Conservation (phyloP, 768 basidiomycete genomes). For the Lactifluus volemus region DNA sequence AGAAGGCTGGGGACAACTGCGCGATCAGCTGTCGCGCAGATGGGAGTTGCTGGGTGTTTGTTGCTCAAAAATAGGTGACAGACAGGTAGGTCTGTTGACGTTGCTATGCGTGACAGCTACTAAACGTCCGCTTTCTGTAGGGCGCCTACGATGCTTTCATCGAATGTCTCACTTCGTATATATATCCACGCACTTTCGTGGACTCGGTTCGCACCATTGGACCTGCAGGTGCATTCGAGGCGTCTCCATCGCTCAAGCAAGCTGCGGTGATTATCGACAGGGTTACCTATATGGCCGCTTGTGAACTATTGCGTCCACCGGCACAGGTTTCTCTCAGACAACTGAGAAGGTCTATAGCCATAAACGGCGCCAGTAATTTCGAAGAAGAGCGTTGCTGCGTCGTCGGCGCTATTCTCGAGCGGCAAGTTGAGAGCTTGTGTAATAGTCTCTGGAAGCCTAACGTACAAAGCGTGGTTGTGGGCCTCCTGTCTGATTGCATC, state of each 20-base stretch:
- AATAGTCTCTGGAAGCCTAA: slow-evolving; percentile 50
- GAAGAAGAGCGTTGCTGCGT: slow-evolving; percentile 23
- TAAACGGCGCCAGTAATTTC: background rate
- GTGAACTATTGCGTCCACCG: slow-evolving; percentile 52
- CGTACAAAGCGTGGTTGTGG: slow-evolving; percentile 32
- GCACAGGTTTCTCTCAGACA: slow-evolving; percentile 39
- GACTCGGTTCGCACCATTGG: slow-evolving; percentile 16
- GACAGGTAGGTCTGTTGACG: slow-evolving; percentile 42
- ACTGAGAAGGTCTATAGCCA: slow-evolving; percentile 2
- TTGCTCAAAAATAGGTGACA: slow-evolving; percentile 67
- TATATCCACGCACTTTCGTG: slow-evolving; percentile 20
- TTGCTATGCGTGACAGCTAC: background rate
- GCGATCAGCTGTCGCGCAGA: slow-evolving; percentile 57
- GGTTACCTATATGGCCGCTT: slow-evolving; percentile 55
- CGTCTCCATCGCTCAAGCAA: slow-evolving; percentile 40
- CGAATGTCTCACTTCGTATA: slow-evolving; percentile 25
- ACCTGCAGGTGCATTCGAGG: slow-evolving; percentile 31
- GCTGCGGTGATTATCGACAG: slow-evolving; percentile 54
- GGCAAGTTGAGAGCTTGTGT: slow-evolving; percentile 51
- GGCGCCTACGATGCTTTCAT: slow-evolving; percentile 49
- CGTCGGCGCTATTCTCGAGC: slow-evolving; percentile 49
- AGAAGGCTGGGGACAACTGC: slow-evolving; percentile 48
- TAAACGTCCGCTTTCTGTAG: slow-evolving; percentile 28
- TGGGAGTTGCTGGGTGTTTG: slow-evolving; percentile 82
- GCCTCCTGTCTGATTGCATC: slow-evolving; percentile 42